Base-by-base conservation (phyloP, 305 asterid species). In the Fraxinus greggii region DNA sequence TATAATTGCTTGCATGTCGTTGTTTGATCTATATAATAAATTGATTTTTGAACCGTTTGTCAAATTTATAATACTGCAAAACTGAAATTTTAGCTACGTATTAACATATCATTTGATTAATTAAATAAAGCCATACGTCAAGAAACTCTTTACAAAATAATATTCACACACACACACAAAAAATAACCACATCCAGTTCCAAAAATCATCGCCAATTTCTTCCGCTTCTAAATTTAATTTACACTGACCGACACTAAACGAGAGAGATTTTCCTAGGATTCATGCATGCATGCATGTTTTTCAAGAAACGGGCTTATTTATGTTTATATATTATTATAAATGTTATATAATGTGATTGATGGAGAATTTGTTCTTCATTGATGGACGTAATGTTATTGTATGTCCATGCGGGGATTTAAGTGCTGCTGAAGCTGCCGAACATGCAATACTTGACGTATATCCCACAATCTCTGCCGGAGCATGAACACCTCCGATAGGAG, bases 381-480 rank as follows among this genome's bases (percentile, higher is more conserved):
- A 31, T 78, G 28, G 79, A 65, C 78, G 89, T 82, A 2, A 87
- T 51, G 59, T 82, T 79, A 89, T 90, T 90, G 95, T 89, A 90
- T 83, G 89, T 86, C 92, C 89, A 88, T 86, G 93, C 92, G 87
- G 73, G 85, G 45, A 74, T 88, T 83, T 82, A 89, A n/a, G 24
- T 89, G 93, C 85, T 87, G 91, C 85, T 91, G 94, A 32, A 91
- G 91, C 81, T 94, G 92, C 79, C 95, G 92, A 70, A 84, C 92
- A 1, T 89, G 80, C 82, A 92, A 77, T 1, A 93, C 90, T 89
- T 93, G 97, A 13, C 97, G 94, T 17, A 91, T 90, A 67, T 88
- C 94, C 93, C 95, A 90, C 4, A 94, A 92, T 69, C 91, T 92
- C 36, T 87, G 90, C 72, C 93, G 86, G 83, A 94, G 97, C 24